phyloP scores from a whole-genome alignment of 2,329 filamentous ascomycete species.

The Bimuria novae-zelandiae region DNA sequence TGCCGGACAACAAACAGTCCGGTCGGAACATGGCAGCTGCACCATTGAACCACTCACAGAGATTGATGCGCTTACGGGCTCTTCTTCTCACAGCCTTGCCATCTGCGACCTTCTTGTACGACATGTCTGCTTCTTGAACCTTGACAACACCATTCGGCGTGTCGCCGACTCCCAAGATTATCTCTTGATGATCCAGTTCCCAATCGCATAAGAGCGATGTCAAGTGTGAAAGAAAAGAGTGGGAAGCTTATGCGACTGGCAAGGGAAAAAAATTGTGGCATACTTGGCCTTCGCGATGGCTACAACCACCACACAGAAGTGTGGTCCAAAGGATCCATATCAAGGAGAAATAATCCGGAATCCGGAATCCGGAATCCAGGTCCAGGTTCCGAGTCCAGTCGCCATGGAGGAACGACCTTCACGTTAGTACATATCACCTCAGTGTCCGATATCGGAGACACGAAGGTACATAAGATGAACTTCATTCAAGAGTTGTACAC shows the following conservation, averaged over 20 bases:
- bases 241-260: neutral
- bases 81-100: too few relatives aligned
- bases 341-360: neutral
- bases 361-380: neutral
- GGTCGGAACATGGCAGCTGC: too few relatives aligned
- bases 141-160: neutral
- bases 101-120: too few relatives aligned
- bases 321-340: neutral
- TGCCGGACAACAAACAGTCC: too few relatives aligned
- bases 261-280: neutral
- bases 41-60: too few relatives aligned
- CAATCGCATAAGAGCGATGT: neutral
- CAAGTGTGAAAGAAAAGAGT: neutral
- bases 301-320: neutral
- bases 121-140: too few relatives aligned
- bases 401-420: neutral
- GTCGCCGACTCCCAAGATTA: neutral
- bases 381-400: neutral
- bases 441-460: neutral
- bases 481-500: too few relatives aligned
- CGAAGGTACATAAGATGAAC: neutral
- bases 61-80: too few relatives aligned
- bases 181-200: constrained; percentile 1
- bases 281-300: constrained; percentile 3
- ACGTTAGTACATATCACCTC: neutral